Evolutionary conservation across 2,329 filamentous ascomycete species (phyloP).

Genomic region (Bipolaris sorokiniana): DNA sequence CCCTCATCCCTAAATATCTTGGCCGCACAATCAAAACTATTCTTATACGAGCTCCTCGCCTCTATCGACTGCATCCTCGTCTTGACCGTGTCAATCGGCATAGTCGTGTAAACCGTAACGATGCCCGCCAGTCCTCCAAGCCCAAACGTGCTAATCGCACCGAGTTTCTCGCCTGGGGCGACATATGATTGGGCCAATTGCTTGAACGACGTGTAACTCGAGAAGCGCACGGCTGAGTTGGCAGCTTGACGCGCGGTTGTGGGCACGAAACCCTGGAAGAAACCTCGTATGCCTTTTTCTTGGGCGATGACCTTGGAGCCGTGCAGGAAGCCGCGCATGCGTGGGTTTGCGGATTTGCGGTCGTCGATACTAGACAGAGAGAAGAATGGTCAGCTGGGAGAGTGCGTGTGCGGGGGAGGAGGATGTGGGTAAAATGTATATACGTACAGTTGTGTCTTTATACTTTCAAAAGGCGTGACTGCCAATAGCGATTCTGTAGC

Average conservation of each 20-base stretch:
- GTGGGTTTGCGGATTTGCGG: conserved; percentile 81
- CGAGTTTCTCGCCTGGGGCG: conserved; percentile 92
- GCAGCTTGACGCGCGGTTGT: conserved; percentile 94
- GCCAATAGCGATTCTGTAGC: conserved; percentile 92
- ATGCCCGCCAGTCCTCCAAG: conserved; percentile 88
- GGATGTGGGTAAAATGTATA: neutral
- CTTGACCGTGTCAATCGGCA: conserved; percentile 90
- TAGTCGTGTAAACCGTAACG: conserved; percentile 79
- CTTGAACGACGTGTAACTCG: conserved; percentile 86
- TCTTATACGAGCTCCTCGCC: conserved; percentile 79
- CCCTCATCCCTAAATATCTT: conserved; percentile 90
- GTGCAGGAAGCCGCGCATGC: conserved; percentile 90
- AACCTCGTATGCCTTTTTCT: conserved; percentile 86
- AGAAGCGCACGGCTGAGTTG: conserved; percentile 91
- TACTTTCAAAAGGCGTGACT: conserved; percentile 95
- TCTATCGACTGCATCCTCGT: conserved; percentile 97
- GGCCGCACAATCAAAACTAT: conserved; percentile 81
- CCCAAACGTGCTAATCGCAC: conserved; percentile 83
- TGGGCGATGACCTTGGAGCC: conserved; percentile 84
- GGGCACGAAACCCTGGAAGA: conserved; percentile 96
- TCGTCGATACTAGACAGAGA: conserved; percentile 78
- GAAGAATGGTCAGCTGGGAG: neutral
- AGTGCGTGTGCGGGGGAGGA: neutral
- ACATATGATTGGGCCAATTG: conserved; percentile 92
- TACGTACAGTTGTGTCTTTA: conserved; percentile 84